phyloP scores from a whole-genome alignment of 78 protist species.

The Dictyostelium capitatum region DNA sequence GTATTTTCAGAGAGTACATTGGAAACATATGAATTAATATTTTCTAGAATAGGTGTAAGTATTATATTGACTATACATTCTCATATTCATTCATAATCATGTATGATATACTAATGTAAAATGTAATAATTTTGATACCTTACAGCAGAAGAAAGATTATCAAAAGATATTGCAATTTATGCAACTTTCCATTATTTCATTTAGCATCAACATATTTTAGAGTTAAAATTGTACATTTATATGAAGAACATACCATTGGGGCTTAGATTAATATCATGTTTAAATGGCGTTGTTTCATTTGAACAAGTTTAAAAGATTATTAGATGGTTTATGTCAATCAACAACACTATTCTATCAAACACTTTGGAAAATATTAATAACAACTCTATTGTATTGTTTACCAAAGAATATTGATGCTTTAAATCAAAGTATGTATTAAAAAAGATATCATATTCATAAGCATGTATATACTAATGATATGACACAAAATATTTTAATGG shows the following conservation, averaged over 20 bases:
- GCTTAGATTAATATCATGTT: conserved; percentile 25
- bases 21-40: conserved; percentile 52
- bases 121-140: too few species aligned
- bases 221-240: conserved; percentile 42
- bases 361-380: too few species aligned
- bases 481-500: not conserved
- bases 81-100: not conserved
- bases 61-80: not conserved
- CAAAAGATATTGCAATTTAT: conserved; percentile 83
- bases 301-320: too few species aligned
- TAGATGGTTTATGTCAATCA: too few species aligned
- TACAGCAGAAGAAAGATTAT: conserved; percentile 54
- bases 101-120: not conserved
- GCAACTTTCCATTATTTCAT: conserved; percentile 78
- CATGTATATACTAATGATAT: not conserved
- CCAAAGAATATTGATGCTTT: conserved; percentile 53
- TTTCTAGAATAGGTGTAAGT: conserved; percentile 75
- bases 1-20: conserved; percentile 42
- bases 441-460: not conserved
- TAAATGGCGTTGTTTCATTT: conserved; percentile 73
- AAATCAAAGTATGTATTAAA: conserved; percentile 21
- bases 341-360: too few species aligned
- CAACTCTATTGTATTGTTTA: conserved; percentile 27
- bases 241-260: conserved; percentile 64
- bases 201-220: conserved; percentile 77